These are phyloP conservation scores for Geranomyces michiganensis DNA, from an alignment of 192 early-diverging fungal species.

Conservation along the genomic window DNA sequence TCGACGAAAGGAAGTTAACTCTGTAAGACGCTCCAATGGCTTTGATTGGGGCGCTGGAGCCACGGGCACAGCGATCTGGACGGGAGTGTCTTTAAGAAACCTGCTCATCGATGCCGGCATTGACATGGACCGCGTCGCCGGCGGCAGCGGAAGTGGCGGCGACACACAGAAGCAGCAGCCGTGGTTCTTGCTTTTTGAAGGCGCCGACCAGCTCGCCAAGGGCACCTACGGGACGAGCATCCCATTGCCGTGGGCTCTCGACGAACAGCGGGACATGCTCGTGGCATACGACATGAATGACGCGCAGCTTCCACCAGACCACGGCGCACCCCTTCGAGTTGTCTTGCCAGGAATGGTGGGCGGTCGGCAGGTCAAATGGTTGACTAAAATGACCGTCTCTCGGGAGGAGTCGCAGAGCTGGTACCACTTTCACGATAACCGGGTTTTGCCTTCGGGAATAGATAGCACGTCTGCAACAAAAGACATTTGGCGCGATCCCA, in stretches of 20 bases:
- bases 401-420: no score
- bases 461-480: no score
- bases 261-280: conserved; percentile 69
- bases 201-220: conserved; percentile 59
- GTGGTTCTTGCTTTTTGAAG: conserved; percentile 64
- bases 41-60: conserved; percentile 63
- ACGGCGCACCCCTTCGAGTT: conserved; percentile 82
- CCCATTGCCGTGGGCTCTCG: conserved; percentile 64
- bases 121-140: conserved; percentile 24
- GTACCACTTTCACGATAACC: no score
- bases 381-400: no score
- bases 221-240: conserved; percentile 79
- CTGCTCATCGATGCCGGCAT: no score
- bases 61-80: conserved; percentile 63
- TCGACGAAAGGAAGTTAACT: no score
- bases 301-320: conserved; percentile 69
- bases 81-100: conserved; percentile 57
- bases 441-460: no score
- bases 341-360: conserved; percentile 85
- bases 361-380: no score
- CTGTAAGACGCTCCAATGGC: no score
- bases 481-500: no score
- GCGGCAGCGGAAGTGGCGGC: no score
- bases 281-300: conserved; percentile 85
- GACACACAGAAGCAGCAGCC: no score